Evolutionary conservation across 2,329 filamentous ascomycete species (phyloP), one percentile per base, ranked within the genome.

Genomic region (Sporothrix brasiliensis): DNA sequence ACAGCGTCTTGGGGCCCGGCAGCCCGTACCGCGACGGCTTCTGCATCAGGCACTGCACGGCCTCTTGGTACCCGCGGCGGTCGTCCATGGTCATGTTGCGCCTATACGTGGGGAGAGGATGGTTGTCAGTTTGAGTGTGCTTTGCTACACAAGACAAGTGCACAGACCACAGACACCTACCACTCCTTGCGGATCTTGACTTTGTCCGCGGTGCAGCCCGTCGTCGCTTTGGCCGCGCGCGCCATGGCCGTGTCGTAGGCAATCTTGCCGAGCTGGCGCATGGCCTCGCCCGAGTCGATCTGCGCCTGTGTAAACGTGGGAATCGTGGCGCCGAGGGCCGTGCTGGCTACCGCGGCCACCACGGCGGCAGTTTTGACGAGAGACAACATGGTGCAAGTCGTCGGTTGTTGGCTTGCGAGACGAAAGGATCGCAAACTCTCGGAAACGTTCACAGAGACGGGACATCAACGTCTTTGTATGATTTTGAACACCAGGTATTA

Each of bases 11-110:
- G 60, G 75, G 73, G 9, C 73, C 69, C 0, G 69, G 68, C 52
- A 74, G 53, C 24, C 71, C 74, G 69, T 76, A 72, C 34, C 72
- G 73, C 14, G 75, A 72, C 44, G 76, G 76, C 68, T 74, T 75
- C 19, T 73, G 70, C 74, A 75, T 75, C 19, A 78, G 71, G 72
- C 77, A 78, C 58, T 73, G 72, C 24, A 78, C 72, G 11, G 74
- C 77, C 53, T 75, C 72, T 60, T 76, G 74, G 68, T 76, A 78
- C n/a, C 68, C 73, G 68, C 76, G 76, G 24, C 76, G 73, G 71
- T 77, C 74, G 14, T 70, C 71, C 11, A 73, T 53, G 19, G 75
- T 73, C 72, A 75, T 74, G 50, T 75, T 75, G 34, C 74, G 69
- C 75, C 75, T 74, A 41, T 4, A 60, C 1, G 14, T 41, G 27